A percentile compares a stretch with the other conserved stretches of the same genome.
Evolutionary conservation across 371 early-diverging fungal species (phyloP).

Genomic region (Synchytrium microbalum): DNA sequence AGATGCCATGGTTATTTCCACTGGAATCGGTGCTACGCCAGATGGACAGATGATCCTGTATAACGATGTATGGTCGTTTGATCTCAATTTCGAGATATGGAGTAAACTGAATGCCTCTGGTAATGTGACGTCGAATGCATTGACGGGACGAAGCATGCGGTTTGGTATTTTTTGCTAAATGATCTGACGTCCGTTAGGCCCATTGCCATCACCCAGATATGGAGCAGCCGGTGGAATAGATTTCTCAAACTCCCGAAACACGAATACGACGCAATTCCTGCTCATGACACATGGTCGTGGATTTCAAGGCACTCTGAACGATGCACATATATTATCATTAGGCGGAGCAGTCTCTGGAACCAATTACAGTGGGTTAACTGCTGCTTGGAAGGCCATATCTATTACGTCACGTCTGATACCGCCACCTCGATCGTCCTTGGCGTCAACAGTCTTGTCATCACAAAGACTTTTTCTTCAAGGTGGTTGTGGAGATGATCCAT

Average conservation of each 20-base stretch:
- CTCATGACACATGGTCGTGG: background rate
- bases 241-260: background rate
- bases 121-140: background rate
- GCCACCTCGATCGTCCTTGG: background rate
- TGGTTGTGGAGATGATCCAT: slow-evolving; percentile 3
- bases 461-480: slow-evolving; percentile 2
- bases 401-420: background rate
- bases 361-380: background rate
- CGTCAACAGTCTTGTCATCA: background rate
- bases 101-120: background rate
- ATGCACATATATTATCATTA: background rate
- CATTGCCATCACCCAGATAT: slow-evolving; percentile 1
- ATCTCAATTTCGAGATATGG: slow-evolving; percentile 2
- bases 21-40: background rate
- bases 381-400: background rate
- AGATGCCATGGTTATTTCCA: slow-evolving; percentile 1
- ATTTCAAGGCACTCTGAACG: background rate
- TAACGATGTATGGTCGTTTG: slow-evolving; percentile 4
- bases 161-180: no score
- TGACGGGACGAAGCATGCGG: no score
- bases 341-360: background rate
- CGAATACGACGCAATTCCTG: background rate
- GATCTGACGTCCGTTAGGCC: background rate
- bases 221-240: slow-evolving; percentile 7
- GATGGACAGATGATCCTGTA: background rate